phyloP scores from a whole-genome alignment of 2,329 filamentous ascomycete species.

The Xylaria sp. region DNA sequence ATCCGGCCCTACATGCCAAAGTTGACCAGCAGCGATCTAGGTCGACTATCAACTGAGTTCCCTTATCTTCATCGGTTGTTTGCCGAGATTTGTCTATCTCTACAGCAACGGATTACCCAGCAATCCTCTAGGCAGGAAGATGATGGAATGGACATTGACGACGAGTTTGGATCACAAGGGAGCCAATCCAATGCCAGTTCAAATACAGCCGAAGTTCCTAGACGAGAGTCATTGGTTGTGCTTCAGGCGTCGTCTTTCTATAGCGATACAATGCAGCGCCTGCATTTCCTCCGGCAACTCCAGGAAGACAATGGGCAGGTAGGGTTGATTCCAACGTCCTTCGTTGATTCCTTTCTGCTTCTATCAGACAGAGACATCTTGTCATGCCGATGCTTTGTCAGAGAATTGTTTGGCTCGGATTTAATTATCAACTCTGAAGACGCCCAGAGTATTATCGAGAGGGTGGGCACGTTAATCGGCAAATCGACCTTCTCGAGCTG shows the following conservation, averaged over 20 bases:
- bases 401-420: conserved; percentile 66
- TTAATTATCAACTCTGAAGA: conserved; percentile 61
- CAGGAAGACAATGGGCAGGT: conserved; percentile 57
- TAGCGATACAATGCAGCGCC: conserved; percentile 58
- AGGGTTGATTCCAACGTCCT: conserved; percentile 61
- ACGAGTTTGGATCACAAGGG: conserved; percentile 70
- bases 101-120: conserved; percentile 49
- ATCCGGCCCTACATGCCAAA: conserved; percentile 60
- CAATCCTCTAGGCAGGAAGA: conserved; percentile 46
- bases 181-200: conserved; percentile 58
- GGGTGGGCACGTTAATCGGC: conserved; percentile 63
- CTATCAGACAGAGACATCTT: conserved; percentile 66
- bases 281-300: conserved; percentile 59
- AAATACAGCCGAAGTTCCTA: conserved; percentile 57
- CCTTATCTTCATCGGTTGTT: conserved; percentile 58
- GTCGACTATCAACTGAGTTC: conserved; percentile 53
- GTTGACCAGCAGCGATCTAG: conserved; percentile 54
- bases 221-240: conserved; percentile 57
- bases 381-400: conserved; percentile 60
- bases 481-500: conserved; percentile 74
- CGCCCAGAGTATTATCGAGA: conserved; percentile 60
- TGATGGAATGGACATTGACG: conserved; percentile 62
- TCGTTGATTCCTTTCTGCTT: conserved; percentile 62
- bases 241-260: conserved; percentile 60
- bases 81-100: conserved; percentile 52